Percentiles rank a stretch among this genome's conserved stretches.
These are phyloP conservation scores for Epichloe amarillans DNA, from an alignment of 2,329 filamentous ascomycete genomes.

Conservation along the genomic window DNA sequence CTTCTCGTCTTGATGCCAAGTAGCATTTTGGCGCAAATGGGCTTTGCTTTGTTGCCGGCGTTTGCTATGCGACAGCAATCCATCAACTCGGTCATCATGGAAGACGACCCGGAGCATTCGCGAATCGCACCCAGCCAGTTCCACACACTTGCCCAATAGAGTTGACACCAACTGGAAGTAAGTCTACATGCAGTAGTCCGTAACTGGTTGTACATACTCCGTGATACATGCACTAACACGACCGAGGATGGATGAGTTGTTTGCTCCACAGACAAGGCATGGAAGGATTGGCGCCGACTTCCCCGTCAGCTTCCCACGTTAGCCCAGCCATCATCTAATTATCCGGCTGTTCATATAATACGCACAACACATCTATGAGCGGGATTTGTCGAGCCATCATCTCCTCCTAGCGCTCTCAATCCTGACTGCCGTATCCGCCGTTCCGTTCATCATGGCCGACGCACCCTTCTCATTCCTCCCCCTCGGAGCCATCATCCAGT, in stretches of 20 bases:
- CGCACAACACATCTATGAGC: too few species aligned
- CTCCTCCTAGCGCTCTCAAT: neutral
- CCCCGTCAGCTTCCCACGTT: neutral
- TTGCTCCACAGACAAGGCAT: neutral
- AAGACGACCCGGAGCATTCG: neutral
- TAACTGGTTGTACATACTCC: neutral
- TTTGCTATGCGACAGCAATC: too few species aligned
- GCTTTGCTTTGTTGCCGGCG: too few species aligned
- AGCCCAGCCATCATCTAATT: neutral
- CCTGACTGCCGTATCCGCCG: neutral
- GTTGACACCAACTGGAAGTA: neutral
- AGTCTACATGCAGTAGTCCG: neutral
- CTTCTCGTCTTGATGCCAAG: too few species aligned
- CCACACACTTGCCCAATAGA: neutral
- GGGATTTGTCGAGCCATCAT: neutral
- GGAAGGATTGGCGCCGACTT: neutral
- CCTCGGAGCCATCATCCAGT: constrained; percentile 67
- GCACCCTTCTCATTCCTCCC: constrained; percentile 54
- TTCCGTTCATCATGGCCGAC: constrained; percentile 24
- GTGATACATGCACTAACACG: too few species aligned
- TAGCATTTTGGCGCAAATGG: too few species aligned
- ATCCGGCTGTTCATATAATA: neutral
- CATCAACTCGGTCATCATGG: too few species aligned
- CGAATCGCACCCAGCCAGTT: neutral
- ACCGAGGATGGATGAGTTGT: neutral